Conservation (phyloP, 176 grass and related monocot genomes). For the Musa itinerans region DNA sequence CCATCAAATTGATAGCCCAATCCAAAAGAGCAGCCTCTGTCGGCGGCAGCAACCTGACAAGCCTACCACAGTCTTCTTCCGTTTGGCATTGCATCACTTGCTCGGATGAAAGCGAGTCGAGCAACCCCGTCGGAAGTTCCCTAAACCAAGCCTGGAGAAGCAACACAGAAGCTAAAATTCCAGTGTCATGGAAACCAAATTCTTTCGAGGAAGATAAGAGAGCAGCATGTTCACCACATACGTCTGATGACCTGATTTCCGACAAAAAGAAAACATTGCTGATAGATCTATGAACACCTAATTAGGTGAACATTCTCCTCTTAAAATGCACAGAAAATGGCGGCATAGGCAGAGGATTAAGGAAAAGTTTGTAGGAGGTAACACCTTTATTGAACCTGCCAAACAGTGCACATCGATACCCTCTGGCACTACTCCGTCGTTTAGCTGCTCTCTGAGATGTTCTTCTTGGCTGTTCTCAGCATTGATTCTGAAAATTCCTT, state of each 20-base stretch:
- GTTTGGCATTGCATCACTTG: conserved; percentile 60
- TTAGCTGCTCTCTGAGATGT: conserved; percentile 45
- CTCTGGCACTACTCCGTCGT: conserved; percentile 48
- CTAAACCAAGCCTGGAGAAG: conserved; percentile 68
- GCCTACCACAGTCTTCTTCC: conserved; percentile 36
- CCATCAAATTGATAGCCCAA: conserved; percentile 87
- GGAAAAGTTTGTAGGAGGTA: background rate
- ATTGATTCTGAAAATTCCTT: conserved; percentile 80
- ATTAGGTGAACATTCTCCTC: background rate
- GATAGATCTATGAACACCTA: background rate
- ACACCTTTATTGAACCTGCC: conserved; percentile 81
- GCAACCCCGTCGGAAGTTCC: conserved; percentile 59
- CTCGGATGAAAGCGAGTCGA: conserved; percentile 55
- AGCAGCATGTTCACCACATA: background rate
- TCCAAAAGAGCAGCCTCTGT: conserved; percentile 63
- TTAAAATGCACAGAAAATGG: background rate
- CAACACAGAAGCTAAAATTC: background rate
- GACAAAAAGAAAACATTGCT: background rate
- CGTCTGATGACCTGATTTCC: background rate
- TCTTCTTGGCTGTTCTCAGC: conserved; percentile 61
- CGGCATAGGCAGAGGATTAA: background rate
- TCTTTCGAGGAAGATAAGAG: background rate
- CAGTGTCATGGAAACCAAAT: background rate
- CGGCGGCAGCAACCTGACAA: conserved; percentile 29
- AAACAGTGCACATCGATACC: conserved; percentile 61